Base-by-base conservation (phyloP, 164 flowering plant species). In the Nymphaea colorata region DNA sequence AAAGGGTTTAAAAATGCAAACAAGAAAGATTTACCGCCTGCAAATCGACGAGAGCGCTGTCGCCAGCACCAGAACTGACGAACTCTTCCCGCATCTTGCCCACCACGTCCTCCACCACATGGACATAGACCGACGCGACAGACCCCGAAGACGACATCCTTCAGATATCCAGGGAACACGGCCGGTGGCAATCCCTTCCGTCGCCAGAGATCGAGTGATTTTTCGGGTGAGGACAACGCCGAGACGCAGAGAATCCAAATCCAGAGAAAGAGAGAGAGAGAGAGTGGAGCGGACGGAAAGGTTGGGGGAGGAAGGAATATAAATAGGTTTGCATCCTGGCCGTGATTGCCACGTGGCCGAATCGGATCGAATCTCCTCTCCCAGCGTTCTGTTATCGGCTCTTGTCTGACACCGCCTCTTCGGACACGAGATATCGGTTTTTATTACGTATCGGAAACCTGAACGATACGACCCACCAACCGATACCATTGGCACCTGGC, bases 261-360 rank as follows among this genome's bases (percentile, higher is more conserved):
- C 64, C 64, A 11, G 60, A 47, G 66, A 64, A 8, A 66, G 51
- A 69, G 64, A 59, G 64, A 41, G 64, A 42, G 69, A 59, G 45
- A 17, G 62, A 6, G 64, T 7, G 59, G 70, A 65, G 60, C 36
- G 51, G 53, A 53, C 41, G 55, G 44, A 59, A 69, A 75, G 75
- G 75, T 72, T 69, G 72, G 68, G 3, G 64, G 25, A 68, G 76
- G 85, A 78, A 42, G 87, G 80, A 81, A 91, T 85, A 87, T 91
- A 91, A 91, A 91, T 91, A 89, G 90, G 97, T 89, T 89, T 91
- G 89, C 84, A 83, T 91, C 89, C 91, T 84, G 43, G 60, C 69
- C 42, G 65, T 68, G 57, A 11, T 45, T 25, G 66, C 79, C 85
- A 84, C 92, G 84, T 87, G 88, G 75, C 85, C 18, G 62, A 3